Evolutionary conservation across 2,329 filamentous ascomycete genomes (phyloP).

Genomic region (Venturia nashicola): DNA sequence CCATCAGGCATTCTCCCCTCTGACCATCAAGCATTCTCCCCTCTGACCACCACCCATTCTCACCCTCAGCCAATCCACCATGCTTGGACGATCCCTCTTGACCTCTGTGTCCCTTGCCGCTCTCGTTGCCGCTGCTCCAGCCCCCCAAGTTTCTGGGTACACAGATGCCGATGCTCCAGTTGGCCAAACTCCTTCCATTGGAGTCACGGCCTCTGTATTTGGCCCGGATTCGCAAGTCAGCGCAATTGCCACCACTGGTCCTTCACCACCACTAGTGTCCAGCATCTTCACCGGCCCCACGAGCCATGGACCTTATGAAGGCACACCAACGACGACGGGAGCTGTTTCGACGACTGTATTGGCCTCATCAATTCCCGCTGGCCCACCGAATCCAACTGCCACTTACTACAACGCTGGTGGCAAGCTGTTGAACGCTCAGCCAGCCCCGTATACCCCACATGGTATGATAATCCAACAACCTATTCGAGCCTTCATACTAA

Average conservation of each 20-base stretch:
- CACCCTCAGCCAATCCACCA: background rate
- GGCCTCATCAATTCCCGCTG: constrained; percentile 43
- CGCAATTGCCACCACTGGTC: constrained; percentile 22
- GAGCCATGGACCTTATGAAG: constrained; percentile 56
- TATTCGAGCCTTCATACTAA: background rate
- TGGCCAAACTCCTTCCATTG: constrained; percentile 21
- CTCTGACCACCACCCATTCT: background rate
- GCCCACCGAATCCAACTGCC: constrained; percentile 47
- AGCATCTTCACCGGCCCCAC: constrained; percentile 44
- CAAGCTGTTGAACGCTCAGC: constrained; percentile 51
- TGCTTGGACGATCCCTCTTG: background rate
- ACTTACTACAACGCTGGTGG: constrained; percentile 64
- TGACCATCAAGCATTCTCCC: too few relatives aligned
- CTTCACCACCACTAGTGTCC: constrained; percentile 33
- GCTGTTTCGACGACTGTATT: constrained; percentile 42
- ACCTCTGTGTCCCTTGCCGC: constrained; percentile 17
- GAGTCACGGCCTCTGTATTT: constrained; percentile 28
- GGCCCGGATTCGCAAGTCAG: constrained; percentile 31
- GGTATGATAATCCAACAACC: constrained; percentile 21
- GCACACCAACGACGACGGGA: constrained; percentile 56
- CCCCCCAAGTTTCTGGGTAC: constrained; percentile 33
- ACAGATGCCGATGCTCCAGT: constrained; percentile 31
- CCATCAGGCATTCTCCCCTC: too few relatives aligned
- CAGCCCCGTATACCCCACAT: constrained; percentile 58
- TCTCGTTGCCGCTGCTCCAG: constrained; percentile 21